These are phyloP conservation scores for Microcyclospora tardicrescens DNA, from an alignment of 2,329 filamentous ascomycete genomes.

Conservation along the genomic window DNA sequence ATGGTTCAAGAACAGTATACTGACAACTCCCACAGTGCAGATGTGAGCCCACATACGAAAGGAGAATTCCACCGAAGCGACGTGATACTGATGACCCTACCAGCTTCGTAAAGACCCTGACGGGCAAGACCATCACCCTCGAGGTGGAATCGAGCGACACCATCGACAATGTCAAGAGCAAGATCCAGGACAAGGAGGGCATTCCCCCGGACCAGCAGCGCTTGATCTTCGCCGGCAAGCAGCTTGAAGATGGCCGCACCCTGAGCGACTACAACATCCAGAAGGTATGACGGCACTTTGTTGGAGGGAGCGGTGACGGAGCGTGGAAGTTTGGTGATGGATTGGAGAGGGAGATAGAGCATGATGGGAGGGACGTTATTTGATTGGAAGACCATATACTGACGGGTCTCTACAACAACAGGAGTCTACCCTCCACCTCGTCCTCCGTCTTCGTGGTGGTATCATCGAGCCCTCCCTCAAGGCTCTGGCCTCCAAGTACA, in stretches of 20 bases:
- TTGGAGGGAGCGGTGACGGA: neutral
- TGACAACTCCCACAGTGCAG: slow-evolving; percentile 20
- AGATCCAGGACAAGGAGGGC: slow-evolving; percentile 99
- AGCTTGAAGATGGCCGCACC: slow-evolving; percentile 95
- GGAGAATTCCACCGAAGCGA: slow-evolving; percentile 6
- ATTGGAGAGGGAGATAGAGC: neutral
- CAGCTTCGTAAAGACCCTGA: slow-evolving; percentile 99
- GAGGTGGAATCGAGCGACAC: slow-evolving; percentile 98
- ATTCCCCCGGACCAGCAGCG: slow-evolving; percentile 97
- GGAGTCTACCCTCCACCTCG: slow-evolving; percentile 97
- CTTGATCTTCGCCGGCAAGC: slow-evolving; percentile 97
- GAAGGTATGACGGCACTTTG: slow-evolving; percentile 54
- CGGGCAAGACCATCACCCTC: slow-evolving; percentile 99
- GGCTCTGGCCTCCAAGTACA: slow-evolving; percentile 97
- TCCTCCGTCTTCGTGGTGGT: slow-evolving; percentile 97
- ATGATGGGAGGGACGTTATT: neutral
- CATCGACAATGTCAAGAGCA: slow-evolving; percentile 99
- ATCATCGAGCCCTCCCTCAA: slow-evolving; percentile 99
- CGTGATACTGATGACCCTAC: slow-evolving; percentile 15
- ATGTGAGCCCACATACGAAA: slow-evolving; percentile 15
- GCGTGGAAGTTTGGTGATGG: neutral
- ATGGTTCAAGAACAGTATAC: slow-evolving; percentile 3
- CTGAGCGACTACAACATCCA: slow-evolving; percentile 99
- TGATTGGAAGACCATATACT: slow-evolving; percentile 2
- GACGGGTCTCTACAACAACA: slow-evolving; percentile 26